Evolutionary conservation across 805 yeast genomes (phyloP), one percentile per base, ranked within the genome.

Genomic region (Saccharomycopsis malanga): DNA sequence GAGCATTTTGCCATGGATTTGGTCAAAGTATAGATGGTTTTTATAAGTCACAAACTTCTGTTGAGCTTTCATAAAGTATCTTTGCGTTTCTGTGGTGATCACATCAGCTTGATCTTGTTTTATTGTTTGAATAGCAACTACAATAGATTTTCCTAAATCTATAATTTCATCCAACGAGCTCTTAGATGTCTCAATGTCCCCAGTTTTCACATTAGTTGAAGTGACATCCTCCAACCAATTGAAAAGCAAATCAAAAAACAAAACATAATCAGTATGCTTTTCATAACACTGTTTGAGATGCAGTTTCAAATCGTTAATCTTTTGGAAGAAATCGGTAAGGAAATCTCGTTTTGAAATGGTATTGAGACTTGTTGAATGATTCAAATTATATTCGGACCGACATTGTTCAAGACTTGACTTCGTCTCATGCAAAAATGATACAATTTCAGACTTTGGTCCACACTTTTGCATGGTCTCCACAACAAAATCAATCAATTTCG

Each of bases 91-190:
- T 18, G 67, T 74, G 1, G 62, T 53, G 2, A 76, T 55, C 1
- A 55, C 46, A n/a, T 38, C 47, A 22, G 56, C 54, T 42, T 69
- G 69, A 9, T 58, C 53, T 29, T 67, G 76, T 41, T 66, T 65
- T 6, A 74, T 62, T 51, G 76, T 74, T 62, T 89, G 97, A 54
- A 84, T 73, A 0, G 82, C 72, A 25, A 89, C 68, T 45, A 88
- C 63, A 17, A 87, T 71, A 2, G 82, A 71, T 15, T 75, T 75
- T 3, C 80, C 69, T 2, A 84, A 57, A 18, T 71, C 66, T 22
- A 49, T 4, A 7, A 42, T 21, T 17, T 37, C 32, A 14, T 42
- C 42, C 5, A 40, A 14, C 22, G 36, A 32, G 15, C 3, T 21
- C 21, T 39, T 46, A n/a, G 32, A 41, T n/a, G 48, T 41, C 53